Evolutionary conservation across 2,329 filamentous ascomycete genomes (phyloP), one percentile per base, ranked within the genome.

Genomic region (Celoporthe dispersa): DNA sequence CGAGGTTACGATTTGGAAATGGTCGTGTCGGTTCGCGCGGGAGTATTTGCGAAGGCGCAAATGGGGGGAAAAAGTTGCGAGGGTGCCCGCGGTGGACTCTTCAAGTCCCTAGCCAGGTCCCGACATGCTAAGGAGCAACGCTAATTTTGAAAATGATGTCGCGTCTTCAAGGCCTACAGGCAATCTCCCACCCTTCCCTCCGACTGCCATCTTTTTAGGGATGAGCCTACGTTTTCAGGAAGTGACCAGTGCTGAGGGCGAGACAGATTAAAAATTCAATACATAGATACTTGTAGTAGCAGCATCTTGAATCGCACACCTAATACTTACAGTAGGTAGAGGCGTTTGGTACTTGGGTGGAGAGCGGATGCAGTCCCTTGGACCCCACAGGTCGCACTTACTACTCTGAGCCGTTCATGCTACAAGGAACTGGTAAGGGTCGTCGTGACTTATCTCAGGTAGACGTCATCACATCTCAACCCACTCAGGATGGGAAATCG

Each of bases 11-110:
- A 9, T 25, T 28, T 22, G 28, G 0, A 19, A 41, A 31, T 35
- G 33, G 31, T 37, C 57, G 57, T 37, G 16, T 55, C 31, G 25
- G 44, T 25, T 55, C 44, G 41, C 33, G 31, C 44, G 44, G 63
- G 44, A 51, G 39, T 41, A 51, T 44, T 41, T 53, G 62, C 33
- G 25, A n/a, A 48, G 51, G 22, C n/a, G 35, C 48, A 25, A 35
- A 57, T 25, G 51, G 25, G 53, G 22, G 28, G 28, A 61, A 63
- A 62, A 60, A 61, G 53, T 75, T 57, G 37, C 44, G 57, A 59
- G 53, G 41, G n/a, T 60, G 57, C 31, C 57, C 31, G 57, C 33
- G 33, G 31, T 60, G 55, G 55, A 35, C 11, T 55, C 25, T 4
- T 28, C 51, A 11, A 28, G n/a, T 28, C n/a, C n/a, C 8, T 28